These are phyloP conservation scores for Metschnikowia bowlesiae DNA, from an alignment of 805 yeast species.

Conservation along the genomic window DNA sequence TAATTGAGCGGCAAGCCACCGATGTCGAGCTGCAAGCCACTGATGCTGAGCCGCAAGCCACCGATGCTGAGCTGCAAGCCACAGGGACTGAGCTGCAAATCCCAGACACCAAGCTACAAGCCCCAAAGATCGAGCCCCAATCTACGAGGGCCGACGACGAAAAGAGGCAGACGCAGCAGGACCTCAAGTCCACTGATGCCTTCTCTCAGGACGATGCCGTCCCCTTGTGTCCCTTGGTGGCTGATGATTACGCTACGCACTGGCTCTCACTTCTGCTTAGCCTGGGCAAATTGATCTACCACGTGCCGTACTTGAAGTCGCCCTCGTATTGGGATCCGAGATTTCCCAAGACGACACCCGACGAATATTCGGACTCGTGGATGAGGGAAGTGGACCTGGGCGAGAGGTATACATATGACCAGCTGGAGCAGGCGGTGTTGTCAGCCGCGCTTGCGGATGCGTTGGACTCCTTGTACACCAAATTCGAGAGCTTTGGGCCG, in stretches of 20 bases:
- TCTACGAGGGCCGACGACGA: not conserved
- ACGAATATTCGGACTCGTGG: constrained; percentile 39
- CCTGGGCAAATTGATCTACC: constrained; percentile 31
- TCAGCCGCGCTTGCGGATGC: constrained; percentile 7
- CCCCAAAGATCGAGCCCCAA: not conserved
- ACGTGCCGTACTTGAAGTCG: constrained; percentile 57
- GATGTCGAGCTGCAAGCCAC: no score
- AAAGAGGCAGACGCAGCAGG: not conserved
- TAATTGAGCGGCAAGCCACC: no score
- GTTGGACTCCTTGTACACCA: constrained; percentile 3
- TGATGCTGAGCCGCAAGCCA: no score
- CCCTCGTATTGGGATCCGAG: constrained; percentile 38
- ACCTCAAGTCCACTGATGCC: not conserved
- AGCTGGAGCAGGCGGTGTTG: constrained; percentile 27
- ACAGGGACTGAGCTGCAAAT: no score
- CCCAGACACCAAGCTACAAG: no score
- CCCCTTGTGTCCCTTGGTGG: constrained; percentile 56
- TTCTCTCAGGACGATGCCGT: not conserved
- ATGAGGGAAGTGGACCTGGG: constrained; percentile 42
- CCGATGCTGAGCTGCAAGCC: no score
- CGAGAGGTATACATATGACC: constrained; percentile 45
- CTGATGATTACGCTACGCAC: constrained; percentile 48
- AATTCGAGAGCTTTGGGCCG: not conserved
- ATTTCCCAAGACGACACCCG: constrained; percentile 28
- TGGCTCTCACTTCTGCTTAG: constrained; percentile 36